phyloP scores from a whole-genome alignment of 2,329 filamentous ascomycete species.

The Microdochium nivale region DNA sequence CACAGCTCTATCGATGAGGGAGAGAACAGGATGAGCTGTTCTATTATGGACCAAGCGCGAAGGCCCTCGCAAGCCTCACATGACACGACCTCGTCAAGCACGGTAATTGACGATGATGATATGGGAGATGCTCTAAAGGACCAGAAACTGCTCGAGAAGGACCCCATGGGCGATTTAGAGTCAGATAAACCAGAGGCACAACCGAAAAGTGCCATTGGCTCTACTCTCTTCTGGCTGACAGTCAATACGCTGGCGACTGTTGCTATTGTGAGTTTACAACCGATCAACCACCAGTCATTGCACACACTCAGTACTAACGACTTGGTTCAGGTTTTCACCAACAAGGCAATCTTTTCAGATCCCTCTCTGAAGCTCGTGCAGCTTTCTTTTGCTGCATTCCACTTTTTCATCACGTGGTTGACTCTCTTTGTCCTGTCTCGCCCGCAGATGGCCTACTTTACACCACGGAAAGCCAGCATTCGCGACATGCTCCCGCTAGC shows the following conservation, averaged over 20 bases:
- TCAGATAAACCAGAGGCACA: conserved; percentile 24
- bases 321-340: conserved; percentile 52
- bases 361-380: conserved; percentile 52
- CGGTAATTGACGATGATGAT: conserved; percentile 24
- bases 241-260: conserved; percentile 56
- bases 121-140: conserved; percentile 27
- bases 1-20: neutral
- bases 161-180: conserved; percentile 2
- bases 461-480: conserved; percentile 44
- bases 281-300: neutral
- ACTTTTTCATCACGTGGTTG: conserved; percentile 57
- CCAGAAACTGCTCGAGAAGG: conserved; percentile 27
- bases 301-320: conserved; percentile 5
- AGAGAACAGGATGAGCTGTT: neutral
- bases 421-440: conserved; percentile 55
- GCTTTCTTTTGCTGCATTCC: conserved; percentile 58
- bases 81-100: conserved; percentile 21
- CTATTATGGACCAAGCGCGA: neutral
- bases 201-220: conserved; percentile 23
- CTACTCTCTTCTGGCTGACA: conserved; percentile 44
- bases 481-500: conserved; percentile 55
- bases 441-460: conserved; percentile 49
- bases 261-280: conserved; percentile 42
- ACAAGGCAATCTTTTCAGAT: conserved; percentile 62
- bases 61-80: conserved; percentile 1